Evolutionary conservation across 2,329 filamentous ascomycete genomes (phyloP).

Genomic region (Cladosporium velox): DNA sequence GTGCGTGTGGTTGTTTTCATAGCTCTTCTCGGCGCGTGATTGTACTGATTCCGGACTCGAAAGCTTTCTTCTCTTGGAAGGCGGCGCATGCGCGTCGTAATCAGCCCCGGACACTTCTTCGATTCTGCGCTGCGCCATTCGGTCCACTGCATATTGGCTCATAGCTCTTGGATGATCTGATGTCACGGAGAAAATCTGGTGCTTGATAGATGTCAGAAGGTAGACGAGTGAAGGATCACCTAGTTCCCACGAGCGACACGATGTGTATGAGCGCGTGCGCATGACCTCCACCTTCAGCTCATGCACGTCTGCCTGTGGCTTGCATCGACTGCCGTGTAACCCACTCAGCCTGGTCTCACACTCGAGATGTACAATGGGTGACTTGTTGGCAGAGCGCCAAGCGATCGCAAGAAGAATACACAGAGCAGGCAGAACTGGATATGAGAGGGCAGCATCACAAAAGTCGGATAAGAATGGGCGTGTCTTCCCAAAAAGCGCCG

Average conservation of each 20-base stretch:
- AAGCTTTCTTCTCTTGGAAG: not conserved
- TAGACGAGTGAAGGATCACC: too few species aligned
- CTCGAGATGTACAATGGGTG: too few species aligned
- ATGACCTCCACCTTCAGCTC: not conserved
- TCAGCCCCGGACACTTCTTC: not conserved
- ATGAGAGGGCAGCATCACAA: not conserved
- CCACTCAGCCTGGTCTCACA: not conserved
- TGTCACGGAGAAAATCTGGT: too few species aligned
- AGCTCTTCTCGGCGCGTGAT: not conserved
- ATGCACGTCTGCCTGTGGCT: not conserved
- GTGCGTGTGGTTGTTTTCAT: not conserved
- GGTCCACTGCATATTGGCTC: too few species aligned
- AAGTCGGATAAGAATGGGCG: not conserved
- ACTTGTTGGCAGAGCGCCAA: too few species aligned
- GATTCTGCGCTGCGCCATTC: too few species aligned
- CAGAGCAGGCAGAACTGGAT: not conserved
- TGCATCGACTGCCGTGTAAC: not conserved
- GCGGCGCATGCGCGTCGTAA: not conserved
- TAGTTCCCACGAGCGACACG: too few species aligned
- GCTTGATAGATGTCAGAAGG: too few species aligned
- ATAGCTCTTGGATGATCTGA: too few species aligned
- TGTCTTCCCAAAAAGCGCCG: not conserved
- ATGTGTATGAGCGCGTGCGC: too few species aligned
- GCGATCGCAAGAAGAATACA: not conserved
- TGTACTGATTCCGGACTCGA: not conserved